A percentile compares a stretch with the other conserved stretches of the same genome.
Evolutionary conservation across 768 basidiomycete species (phyloP).

Genomic region (Tylopilus felleus): DNA sequence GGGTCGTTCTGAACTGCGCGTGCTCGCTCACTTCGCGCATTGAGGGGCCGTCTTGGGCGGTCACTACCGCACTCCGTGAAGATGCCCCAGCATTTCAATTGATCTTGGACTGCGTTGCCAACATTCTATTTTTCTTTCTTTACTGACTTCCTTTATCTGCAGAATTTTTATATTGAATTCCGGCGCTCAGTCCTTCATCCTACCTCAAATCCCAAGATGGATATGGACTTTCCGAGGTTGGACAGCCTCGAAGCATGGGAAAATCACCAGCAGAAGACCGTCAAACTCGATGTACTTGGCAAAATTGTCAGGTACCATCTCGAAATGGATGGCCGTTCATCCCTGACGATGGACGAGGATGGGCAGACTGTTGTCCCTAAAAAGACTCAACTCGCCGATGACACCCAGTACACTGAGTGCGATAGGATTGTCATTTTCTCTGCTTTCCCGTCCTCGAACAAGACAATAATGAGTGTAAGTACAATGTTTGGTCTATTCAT

Average conservation of each 20-base stretch:
- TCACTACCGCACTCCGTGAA: too few relatives aligned
- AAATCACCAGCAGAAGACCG: too few relatives aligned
- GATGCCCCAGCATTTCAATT: too few relatives aligned
- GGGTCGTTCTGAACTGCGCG: too few relatives aligned
- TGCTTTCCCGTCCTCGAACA: not conserved
- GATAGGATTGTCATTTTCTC: not conserved
- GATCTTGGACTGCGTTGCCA: too few relatives aligned
- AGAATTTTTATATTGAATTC: constrained; percentile 20
- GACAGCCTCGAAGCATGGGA: too few relatives aligned
- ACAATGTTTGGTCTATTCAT: not conserved
- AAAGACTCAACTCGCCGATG: too few relatives aligned
- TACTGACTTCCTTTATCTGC: not conserved
- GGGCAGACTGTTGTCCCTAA: not conserved
- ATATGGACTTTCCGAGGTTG: too few relatives aligned
- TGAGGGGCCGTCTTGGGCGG: too few relatives aligned
- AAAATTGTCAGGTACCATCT: not conserved
- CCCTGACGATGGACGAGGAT: not conserved
- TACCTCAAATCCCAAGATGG: not conserved
- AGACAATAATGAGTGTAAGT: not conserved
- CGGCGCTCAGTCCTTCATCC: constrained; percentile 6
- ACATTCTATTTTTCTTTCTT: too few relatives aligned
- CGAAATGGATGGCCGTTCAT: not conserved
- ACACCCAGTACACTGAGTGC: not conserved
- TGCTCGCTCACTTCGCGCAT: too few relatives aligned
- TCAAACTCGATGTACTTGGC: constrained; percentile 9